These are phyloP conservation scores for Cutaneotrichosporon cavernicola DNA, from an alignment of 1,284 basidiomycete species.

Conservation along the genomic window DNA sequence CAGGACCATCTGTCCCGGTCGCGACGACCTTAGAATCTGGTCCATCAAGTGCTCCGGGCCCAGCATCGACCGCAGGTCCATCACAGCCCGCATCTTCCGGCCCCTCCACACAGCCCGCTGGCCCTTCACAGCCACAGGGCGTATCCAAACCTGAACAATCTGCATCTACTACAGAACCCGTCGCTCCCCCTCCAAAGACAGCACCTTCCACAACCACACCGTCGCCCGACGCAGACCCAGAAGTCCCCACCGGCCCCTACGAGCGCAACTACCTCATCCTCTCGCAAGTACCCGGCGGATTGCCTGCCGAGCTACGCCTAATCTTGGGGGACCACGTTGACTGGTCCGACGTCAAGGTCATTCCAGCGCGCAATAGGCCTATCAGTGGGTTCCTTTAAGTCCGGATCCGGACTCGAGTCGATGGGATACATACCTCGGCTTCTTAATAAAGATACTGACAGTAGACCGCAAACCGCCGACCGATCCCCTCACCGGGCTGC, in stretches of 20 bases:
- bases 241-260: slow-evolving; percentile 32
- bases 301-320: slow-evolving; percentile 52
- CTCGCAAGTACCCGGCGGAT: slow-evolving; percentile 49
- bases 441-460: slow-evolving; percentile 15
- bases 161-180: neutral
- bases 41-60: neutral
- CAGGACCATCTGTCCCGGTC: neutral
- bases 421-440: neutral
- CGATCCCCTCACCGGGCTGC: slow-evolving; percentile 56
- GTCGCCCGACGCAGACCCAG: neutral
- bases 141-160: neutral
- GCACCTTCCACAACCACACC: neutral
- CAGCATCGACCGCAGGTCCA: neutral
- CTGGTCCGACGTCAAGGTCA: slow-evolving; percentile 52
- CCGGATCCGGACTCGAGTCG: neutral
- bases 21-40: no score
- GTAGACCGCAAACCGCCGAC: slow-evolving; percentile 42
- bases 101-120: neutral
- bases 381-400: slow-evolving; percentile 35
- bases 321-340: slow-evolving; percentile 55
- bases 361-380: slow-evolving; percentile 52
- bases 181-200: neutral
- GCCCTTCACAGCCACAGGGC: neutral
- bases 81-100: neutral
- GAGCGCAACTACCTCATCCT: slow-evolving; percentile 54